phyloP scores from a whole-genome alignment of 495 filamentous ascomycete species.

The Talaromyces adpressus region DNA sequence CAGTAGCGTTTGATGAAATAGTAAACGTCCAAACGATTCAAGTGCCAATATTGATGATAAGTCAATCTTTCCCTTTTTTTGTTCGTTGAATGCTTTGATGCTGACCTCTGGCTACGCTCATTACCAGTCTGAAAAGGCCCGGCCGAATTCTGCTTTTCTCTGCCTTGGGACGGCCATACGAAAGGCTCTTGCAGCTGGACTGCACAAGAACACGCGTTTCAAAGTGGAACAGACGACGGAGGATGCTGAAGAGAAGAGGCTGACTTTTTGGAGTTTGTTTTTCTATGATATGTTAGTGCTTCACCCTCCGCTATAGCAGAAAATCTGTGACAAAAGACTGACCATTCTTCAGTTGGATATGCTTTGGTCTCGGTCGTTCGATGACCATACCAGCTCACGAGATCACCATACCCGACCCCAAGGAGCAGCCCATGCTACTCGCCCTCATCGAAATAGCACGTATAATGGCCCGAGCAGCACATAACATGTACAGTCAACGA shows the following conservation, averaged over 20 bases:
- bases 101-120: constrained; percentile 22
- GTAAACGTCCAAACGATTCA: constrained; percentile 39
- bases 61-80: constrained; percentile 11
- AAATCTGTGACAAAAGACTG: not conserved
- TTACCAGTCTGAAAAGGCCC: constrained; percentile 35
- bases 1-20: constrained; percentile 27
- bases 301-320: not conserved
- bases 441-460: constrained; percentile 25
- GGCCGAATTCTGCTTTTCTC: constrained; percentile 37
- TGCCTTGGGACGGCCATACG: constrained; percentile 30
- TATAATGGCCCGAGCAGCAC: constrained; percentile 25
- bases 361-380: constrained; percentile 34
- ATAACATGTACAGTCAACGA: constrained; percentile 31
- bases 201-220: constrained; percentile 34
- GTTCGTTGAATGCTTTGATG: not conserved
- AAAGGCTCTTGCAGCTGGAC: constrained; percentile 34
- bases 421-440: constrained; percentile 27
- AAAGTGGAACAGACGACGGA: constrained; percentile 19
- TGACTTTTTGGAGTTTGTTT: constrained; percentile 37
- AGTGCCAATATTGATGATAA: constrained; percentile 38
- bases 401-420: constrained; percentile 24
- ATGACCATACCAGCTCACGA: constrained; percentile 28
- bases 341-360: constrained; percentile 27
- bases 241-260: constrained; percentile 26
- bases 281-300: constrained; percentile 32